Conservation (phyloP, 2,329 filamentous ascomycete species). For the Aspergillus pseudoviridinutans region DNA sequence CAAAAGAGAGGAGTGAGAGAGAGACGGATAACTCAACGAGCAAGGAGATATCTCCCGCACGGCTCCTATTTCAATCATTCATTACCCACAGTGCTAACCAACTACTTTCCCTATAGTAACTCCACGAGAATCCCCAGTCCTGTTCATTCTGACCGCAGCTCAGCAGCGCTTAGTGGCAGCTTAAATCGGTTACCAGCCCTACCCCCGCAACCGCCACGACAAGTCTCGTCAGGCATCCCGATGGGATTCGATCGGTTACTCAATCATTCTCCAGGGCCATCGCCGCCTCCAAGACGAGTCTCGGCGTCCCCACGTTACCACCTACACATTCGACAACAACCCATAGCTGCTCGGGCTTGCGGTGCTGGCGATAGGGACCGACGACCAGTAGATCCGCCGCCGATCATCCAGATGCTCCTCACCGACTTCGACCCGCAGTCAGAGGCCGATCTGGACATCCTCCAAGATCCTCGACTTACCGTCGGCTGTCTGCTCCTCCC, state of each 20-base stretch:
- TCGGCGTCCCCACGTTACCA: slow-evolving; percentile 31
- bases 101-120: slow-evolving; percentile 8
- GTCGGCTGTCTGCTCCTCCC: slow-evolving; percentile 44
- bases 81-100: neutral
- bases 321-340: slow-evolving; percentile 45
- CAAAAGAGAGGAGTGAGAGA: no score
- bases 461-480: slow-evolving; percentile 39
- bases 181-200: slow-evolving; percentile 9
- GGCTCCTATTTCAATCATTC: neutral
- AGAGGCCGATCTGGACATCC: slow-evolving; percentile 33
- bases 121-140: slow-evolving; percentile 27
- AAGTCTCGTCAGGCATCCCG: slow-evolving; percentile 26
- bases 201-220: slow-evolving; percentile 13
- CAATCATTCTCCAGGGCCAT: slow-evolving; percentile 23
- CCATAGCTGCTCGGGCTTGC: slow-evolving; percentile 43
- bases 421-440: slow-evolving; percentile 41
- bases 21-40: neutral
- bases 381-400: slow-evolving; percentile 45
- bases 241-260: slow-evolving; percentile 37
- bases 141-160: slow-evolving; percentile 25
- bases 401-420: slow-evolving; percentile 45
- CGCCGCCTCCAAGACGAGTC: slow-evolving; percentile 20
- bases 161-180: slow-evolving; percentile 12
- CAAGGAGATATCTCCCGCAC: neutral
- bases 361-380: slow-evolving; percentile 46